A percentile compares a stretch with the other conserved stretches of the same genome.
Evolutionary conservation across 164 flowering plant genomes (phyloP).

Genomic region (Sextonia rubra): DNA sequence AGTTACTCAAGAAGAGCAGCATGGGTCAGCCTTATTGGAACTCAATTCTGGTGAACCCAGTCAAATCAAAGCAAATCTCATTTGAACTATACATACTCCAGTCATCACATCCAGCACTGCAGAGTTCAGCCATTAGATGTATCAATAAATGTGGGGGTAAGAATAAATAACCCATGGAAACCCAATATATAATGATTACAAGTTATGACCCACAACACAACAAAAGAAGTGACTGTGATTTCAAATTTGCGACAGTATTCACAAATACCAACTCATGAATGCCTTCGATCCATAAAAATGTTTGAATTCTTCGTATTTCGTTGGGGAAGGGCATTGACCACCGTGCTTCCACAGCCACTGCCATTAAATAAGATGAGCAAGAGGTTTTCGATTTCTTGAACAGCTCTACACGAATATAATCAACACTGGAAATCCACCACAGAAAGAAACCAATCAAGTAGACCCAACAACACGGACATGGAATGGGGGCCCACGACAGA

Average conservation of each 20-base stretch:
- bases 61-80: too few relatives aligned
- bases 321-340: neutral
- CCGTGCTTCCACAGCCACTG: neutral
- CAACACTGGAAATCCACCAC: neutral
- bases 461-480: slow-evolving; percentile 73
- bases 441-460: slow-evolving; percentile 23
- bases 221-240: neutral
- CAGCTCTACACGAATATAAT: neutral
- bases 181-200: neutral
- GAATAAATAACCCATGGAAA: too few relatives aligned
- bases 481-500: slow-evolving; percentile 90
- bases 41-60: too few relatives aligned
- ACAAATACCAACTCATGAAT: too few relatives aligned
- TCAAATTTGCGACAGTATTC: too few relatives aligned
- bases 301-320: neutral
- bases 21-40: too few relatives aligned
- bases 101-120: too few relatives aligned
- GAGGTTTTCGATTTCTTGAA: neutral
- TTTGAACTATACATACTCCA: too few relatives aligned
- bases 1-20: too few relatives aligned
- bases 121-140: too few relatives aligned
- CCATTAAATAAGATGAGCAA: neutral
- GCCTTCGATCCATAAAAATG: neutral
- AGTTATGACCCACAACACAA: neutral
- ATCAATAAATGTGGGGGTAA: too few relatives aligned